phyloP scores from a whole-genome alignment of 805 yeast species.

The Candida hungchunana region DNA sequence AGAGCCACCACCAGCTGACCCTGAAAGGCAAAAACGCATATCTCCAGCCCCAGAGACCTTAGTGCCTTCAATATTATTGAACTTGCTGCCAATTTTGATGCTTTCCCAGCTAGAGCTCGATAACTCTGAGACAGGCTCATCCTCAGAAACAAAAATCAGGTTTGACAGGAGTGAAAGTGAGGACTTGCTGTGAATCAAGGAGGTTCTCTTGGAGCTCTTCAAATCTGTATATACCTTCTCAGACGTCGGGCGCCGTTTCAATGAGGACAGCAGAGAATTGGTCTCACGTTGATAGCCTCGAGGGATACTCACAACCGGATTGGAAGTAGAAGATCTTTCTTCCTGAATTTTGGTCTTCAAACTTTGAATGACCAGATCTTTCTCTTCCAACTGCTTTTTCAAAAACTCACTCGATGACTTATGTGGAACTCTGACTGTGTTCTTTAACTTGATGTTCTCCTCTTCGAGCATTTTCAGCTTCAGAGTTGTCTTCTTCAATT shows the following conservation, averaged over 20 bases:
- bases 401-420: slow-evolving; percentile 33
- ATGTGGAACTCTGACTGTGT: slow-evolving; percentile 10
- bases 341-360: slow-evolving; percentile 6
- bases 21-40: no score
- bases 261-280: slow-evolving; percentile 3
- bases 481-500: slow-evolving; percentile 44
- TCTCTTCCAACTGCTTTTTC: slow-evolving; percentile 45
- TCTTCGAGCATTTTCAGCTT: slow-evolving; percentile 37
- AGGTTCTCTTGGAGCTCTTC: slow-evolving; percentile 3
- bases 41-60: no score
- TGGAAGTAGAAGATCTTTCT: not conserved
- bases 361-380: slow-evolving; percentile 38
- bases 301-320: not conserved
- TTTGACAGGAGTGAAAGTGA: slow-evolving; percentile 8
- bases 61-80: no score
- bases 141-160: not conserved
- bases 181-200: slow-evolving; percentile 11
- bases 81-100: not conserved
- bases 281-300: slow-evolving; percentile 7
- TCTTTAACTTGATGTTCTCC: slow-evolving; percentile 16
- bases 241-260: slow-evolving; percentile 5
- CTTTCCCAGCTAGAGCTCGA: slow-evolving; percentile 4
- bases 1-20: no score
- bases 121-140: not conserved
- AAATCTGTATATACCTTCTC: not conserved